A percentile compares a stretch with the other conserved stretches of the same genome.
Evolutionary conservation across 1,139 yeast genomes (phyloP).

Genomic region (Debaryomyces udenii): DNA sequence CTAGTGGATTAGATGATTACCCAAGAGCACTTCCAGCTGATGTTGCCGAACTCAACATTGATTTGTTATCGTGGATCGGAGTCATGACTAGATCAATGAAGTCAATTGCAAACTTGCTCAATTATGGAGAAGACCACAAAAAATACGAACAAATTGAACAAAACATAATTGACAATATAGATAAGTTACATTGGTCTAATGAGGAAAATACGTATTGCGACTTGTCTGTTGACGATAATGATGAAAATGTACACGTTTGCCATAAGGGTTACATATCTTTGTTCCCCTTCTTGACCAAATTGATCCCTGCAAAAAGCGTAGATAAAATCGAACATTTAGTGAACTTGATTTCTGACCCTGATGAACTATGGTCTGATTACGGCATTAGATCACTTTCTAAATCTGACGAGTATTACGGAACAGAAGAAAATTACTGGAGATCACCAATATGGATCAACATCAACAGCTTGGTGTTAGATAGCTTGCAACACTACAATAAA

Average conservation of each 20-base stretch:
- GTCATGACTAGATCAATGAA: constrained; percentile 85
- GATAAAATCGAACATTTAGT: constrained; percentile 55
- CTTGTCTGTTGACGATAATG: constrained; percentile 71
- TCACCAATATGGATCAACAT: constrained; percentile 94
- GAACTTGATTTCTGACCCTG: constrained; percentile 64
- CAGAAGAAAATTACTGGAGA: constrained; percentile 93
- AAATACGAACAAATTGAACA: constrained; percentile 55
- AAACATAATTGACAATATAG: constrained; percentile 64
- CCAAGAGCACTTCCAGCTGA: constrained; percentile 86
- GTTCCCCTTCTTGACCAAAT: constrained; percentile 79
- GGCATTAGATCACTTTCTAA: constrained; percentile 86
- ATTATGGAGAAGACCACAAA: constrained; percentile 56
- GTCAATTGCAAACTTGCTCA: constrained; percentile 69
- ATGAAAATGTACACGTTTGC: constrained; percentile 68
- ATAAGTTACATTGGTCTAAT: constrained; percentile 79
- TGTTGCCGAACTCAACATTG: constrained; percentile 88
- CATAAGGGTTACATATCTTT: constrained; percentile 87
- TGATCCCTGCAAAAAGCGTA: constrained; percentile 56
- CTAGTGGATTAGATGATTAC: constrained; percentile 95
- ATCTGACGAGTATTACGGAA: constrained; percentile 64
- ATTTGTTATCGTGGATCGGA: constrained; percentile 90
- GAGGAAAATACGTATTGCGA: constrained; percentile 78
- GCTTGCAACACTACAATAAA: constrained; percentile 57
- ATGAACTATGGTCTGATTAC: constrained; percentile 72
- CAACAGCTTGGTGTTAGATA: constrained; percentile 78